These are phyloP conservation scores for Pestalotiopsis sp. DNA, from an alignment of 2,329 filamentous ascomycete species.

Conservation along the genomic window DNA sequence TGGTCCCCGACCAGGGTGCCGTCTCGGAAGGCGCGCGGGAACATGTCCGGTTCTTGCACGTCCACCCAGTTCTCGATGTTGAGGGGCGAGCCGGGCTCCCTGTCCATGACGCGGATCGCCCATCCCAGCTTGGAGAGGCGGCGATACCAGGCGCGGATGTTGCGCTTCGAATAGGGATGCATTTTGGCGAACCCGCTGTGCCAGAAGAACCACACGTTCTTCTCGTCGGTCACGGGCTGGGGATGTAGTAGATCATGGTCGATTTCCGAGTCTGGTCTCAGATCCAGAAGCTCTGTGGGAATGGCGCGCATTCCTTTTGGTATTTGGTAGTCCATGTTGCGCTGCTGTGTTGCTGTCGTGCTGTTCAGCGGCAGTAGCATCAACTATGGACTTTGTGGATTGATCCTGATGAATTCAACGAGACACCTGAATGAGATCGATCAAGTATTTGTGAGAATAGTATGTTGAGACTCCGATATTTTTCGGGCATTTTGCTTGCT, in stretches of 20 bases:
- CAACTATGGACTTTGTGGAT: not conserved
- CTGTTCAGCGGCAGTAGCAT: not conserved
- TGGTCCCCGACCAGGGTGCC: conserved; percentile 51
- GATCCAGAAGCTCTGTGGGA: conserved; percentile 42
- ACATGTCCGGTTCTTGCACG: conserved; percentile 40
- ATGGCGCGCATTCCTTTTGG: conserved; percentile 45
- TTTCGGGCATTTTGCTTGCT: too few relatives aligned
- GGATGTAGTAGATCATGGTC: conserved; percentile 44
- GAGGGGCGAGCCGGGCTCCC: conserved; percentile 42
- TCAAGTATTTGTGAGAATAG: not conserved
- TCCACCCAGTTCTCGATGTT: conserved; percentile 54
- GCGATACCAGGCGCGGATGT: conserved; percentile 55
- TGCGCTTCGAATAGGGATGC: conserved; percentile 55
- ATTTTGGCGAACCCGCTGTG: conserved; percentile 50
- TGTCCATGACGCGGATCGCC: conserved; percentile 54
- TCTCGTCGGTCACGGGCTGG: conserved; percentile 41
- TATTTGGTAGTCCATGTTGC: conserved; percentile 29
- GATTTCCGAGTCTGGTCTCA: conserved; percentile 47
- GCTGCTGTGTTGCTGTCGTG: conserved; percentile 17
- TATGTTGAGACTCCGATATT: not conserved
- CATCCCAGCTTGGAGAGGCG: conserved; percentile 54
- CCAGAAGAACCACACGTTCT: conserved; percentile 65
- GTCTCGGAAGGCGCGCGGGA: conserved; percentile 54
- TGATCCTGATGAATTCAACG: not conserved
- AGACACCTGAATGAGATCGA: not conserved